Evolutionary conservation across 495 filamentous ascomycete species (phyloP).

Genomic region (Penicillium paxilli): DNA sequence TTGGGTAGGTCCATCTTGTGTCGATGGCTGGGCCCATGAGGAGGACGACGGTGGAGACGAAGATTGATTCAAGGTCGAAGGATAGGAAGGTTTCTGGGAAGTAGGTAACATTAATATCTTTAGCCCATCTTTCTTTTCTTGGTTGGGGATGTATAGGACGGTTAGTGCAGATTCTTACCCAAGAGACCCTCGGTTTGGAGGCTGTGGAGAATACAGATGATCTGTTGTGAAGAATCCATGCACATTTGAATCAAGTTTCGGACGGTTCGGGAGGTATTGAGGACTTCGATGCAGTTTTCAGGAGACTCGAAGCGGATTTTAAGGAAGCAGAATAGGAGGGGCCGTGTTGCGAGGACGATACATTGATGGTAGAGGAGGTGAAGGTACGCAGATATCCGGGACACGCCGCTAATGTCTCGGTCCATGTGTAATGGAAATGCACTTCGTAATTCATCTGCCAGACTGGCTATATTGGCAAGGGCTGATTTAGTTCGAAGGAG

Average conservation of each 20-base stretch:
- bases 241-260: slow-evolving; percentile 41
- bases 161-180: slow-evolving; percentile 22
- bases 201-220: slow-evolving; percentile 36
- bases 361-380: slow-evolving; percentile 48
- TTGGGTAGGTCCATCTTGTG: slow-evolving; percentile 20
- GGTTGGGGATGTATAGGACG: neutral
- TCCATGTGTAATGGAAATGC: slow-evolving; percentile 36
- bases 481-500: slow-evolving; percentile 40
- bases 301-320: slow-evolving; percentile 36
- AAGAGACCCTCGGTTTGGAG: slow-evolving; percentile 42
- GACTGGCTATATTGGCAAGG: slow-evolving; percentile 36
- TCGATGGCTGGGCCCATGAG: slow-evolving; percentile 36
- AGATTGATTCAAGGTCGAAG: slow-evolving; percentile 45
- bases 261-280: slow-evolving; percentile 32
- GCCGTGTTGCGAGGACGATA: slow-evolving; percentile 43
- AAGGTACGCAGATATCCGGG: slow-evolving; percentile 41
- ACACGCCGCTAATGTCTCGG: slow-evolving; percentile 34
- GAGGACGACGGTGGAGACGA: slow-evolving; percentile 38
- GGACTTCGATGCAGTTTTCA: slow-evolving; percentile 18
- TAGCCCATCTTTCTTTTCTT: neutral
- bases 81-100: slow-evolving; percentile 43
- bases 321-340: slow-evolving; percentile 38
- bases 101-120: neutral
- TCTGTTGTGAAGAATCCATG: slow-evolving; percentile 42
- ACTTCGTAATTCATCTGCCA: slow-evolving; percentile 36